A percentile compares a stretch with the other conserved stretches of the same genome.
These are phyloP conservation scores for Dendrobium officinale DNA, from an alignment of 106 monocot species.

Conservation along the genomic window DNA sequence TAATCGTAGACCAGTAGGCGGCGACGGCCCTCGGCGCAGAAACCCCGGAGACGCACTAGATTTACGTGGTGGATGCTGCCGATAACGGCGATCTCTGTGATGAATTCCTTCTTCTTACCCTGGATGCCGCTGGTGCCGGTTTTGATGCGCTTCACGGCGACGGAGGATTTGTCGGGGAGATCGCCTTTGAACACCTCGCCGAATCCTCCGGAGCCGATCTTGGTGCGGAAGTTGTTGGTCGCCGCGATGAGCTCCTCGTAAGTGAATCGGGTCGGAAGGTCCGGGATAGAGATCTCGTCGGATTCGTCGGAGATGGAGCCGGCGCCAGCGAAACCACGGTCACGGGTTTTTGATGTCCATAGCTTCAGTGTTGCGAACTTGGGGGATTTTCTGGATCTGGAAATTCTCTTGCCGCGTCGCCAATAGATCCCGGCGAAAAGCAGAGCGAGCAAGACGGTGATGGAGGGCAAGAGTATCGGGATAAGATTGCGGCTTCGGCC, in stretches of 20 bases:
- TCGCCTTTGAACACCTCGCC: conserved; percentile 80
- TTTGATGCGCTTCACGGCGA: conserved; percentile 77
- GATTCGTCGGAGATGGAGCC: conserved; percentile 12
- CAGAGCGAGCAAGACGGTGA: conserved; percentile 45
- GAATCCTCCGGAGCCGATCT: conserved; percentile 86
- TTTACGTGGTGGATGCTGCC: conserved; percentile 93
- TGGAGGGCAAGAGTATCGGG: conserved; percentile 49
- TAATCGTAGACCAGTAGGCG: conserved; percentile 86
- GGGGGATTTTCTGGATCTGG: too few relatives aligned
- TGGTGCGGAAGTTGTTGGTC: conserved; percentile 49
- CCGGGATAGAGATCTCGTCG: conserved; percentile 60
- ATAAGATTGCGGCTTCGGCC: conserved; percentile 5
- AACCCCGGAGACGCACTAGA: conserved; percentile 81
- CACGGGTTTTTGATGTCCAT: not conserved
- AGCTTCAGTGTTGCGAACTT: not conserved
- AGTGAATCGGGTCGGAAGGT: conserved; percentile 66
- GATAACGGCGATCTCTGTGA: conserved; percentile 91
- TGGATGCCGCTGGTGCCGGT: conserved; percentile 34
- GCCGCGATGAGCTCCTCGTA: conserved; percentile 41
- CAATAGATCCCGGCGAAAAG: conserved; percentile 18
- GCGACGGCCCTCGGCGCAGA: conserved; percentile 56
- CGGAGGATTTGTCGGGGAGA: conserved; percentile 44
- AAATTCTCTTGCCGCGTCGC: not conserved
- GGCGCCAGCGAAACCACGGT: not conserved
- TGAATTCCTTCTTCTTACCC: conserved; percentile 67